Evolutionary conservation across 2,329 filamentous ascomycete genomes (phyloP), one percentile per base, ranked within the genome.

Genomic region (Ophiostoma ulmi): DNA sequence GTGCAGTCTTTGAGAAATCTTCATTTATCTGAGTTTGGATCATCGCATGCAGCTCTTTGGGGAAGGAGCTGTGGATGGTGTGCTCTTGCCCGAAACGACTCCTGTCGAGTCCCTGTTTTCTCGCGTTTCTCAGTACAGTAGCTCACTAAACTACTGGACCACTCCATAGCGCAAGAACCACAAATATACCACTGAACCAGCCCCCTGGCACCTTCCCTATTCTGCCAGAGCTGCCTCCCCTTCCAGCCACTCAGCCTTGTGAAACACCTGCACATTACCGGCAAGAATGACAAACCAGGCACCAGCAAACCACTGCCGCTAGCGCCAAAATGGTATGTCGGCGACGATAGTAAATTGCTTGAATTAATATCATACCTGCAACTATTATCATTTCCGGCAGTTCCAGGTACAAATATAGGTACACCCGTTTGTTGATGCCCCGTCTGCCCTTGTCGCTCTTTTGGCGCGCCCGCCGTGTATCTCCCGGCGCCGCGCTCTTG

Each of bases 401-500:
- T 13, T 44, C 39, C 39, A 31, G 31, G 38, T 64, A 38, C 36
- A 26, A n/a, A 39, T 36, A 13, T 22, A 26, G 39, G 6, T 66
- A 66, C 31, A 13, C 36, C 10, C 68, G 35, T 10, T 13, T 11
- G 26, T 31, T 31, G 38, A 90, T 90, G 88, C 88, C 90, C 74
- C 88, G 89, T 74, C 82, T 91, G 68, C 79, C 83, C n/a, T 87
- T 85, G 58, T 80, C 81, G 44, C 80, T 90, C 67, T 78, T 90
- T 72, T 82, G 83, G 73, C 81, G 79, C 75, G 89, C 89, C 72
- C 80, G 80, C 73, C 77, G 78, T 10, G 81, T 85, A 74, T 87
- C 87, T 22, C 82, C 85, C 1, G 79, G 88, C 68, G 82, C 91
- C 5, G 82, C 87, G 8, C 77, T 82, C 1, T 84, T 94, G 5